Evolutionary conservation across 345 rosid species (phyloP), one percentile per base, ranked within the genome.

Genomic region (Cardamine chenopodiifolia): DNA sequence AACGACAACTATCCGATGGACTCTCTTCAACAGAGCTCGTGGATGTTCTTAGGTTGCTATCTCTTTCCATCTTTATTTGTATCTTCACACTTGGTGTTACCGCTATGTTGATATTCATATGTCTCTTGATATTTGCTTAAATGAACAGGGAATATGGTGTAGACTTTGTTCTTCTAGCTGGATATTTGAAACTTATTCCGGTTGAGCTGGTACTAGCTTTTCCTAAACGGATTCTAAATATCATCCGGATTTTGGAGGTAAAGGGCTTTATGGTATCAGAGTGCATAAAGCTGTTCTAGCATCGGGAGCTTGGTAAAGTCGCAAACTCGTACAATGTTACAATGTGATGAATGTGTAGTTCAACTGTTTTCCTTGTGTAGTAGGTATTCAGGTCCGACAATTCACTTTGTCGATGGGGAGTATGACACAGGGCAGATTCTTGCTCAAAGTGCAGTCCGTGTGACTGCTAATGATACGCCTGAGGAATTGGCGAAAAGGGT

Each of bases 241-340:
- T 89, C 97, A 91, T 85, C 96, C 90, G 10, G 86, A 96, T 62
- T 91, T 91, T 72, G 98, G 96, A 80, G 96, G 97, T 74, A 86
- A 87, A 84, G 97, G 98, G 7, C 89, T 85, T 66, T 90, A 86
- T 76, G 97, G 98, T n/a, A 87, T 86, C 85, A 90, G 86, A 81
- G 97, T 94, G 68, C 96, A 88, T 74, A 82, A 82, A 78, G 91
- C 95, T 26, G 98, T 91, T 75, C 79, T 94, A 75, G 89, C 89
- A 62, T 94, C 96, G 0, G 96, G 96, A 44, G 96, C 97, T 25
- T 88, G 98, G 97, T 91, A 74, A 20, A 49, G 44, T 12, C 15
- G 3, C 31, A 37, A 29, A 10, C 63, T 31, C 28, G 3, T 12
- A 35, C 62, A 15, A 10, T 58, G 45, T 9, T 70, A 44, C 1